Base-by-base conservation (phyloP, 768 basidiomycete species). In the Psilocybe sp. region DNA sequence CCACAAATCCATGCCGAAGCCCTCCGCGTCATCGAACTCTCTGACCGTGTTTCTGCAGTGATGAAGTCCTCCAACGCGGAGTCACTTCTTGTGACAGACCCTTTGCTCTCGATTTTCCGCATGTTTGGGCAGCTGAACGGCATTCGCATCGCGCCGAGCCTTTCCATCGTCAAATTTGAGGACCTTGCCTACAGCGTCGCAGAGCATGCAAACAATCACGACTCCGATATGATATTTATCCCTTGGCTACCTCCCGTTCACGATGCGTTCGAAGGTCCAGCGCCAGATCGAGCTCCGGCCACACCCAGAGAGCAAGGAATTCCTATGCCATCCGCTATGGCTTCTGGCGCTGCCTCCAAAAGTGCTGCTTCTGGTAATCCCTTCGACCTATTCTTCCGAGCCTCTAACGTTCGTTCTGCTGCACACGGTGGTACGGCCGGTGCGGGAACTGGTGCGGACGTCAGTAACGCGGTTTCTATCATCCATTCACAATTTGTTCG, bases 401-500 rank as follows among this genome's bases (percentile, higher is more conserved):
- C 66, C 2, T 57, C 61, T 2, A 47, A 52, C 44, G 44, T 60
- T 44, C 55, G 53, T 18, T 53, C 58, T n/a, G 36, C 55, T 11
- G 19, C 28, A 18, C 32, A 53, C 45, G 18, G 40, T 44, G 41
- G 44, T 11, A 58, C 56, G 10, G 50, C 58, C 19, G 53, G 53
- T 8, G 53, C 51, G 0, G 48, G 43, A 16, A 28, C 23, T 28
- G 23, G 23, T 28, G 23, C 13, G 32, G 56, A 59, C 35, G 44
- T 50, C 19, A 54, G 49, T 37, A 59, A 53, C 40, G 72, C 80
- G 0, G 64, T 79, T 0, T 78, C 82, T 1, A 65, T 75, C 3
- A 68, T 81, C 5, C 91, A 97, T 59, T 86, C 93, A 0, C 84
- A 87, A 34, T 96, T 97, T 56, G 81, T 96, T 7, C 82, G 94